Percentiles rank a stretch among this genome's conserved stretches.
These are phyloP conservation scores for Eucalyptus curtisii DNA, from an alignment of 345 rosid genomes.

Conservation along the genomic window DNA sequence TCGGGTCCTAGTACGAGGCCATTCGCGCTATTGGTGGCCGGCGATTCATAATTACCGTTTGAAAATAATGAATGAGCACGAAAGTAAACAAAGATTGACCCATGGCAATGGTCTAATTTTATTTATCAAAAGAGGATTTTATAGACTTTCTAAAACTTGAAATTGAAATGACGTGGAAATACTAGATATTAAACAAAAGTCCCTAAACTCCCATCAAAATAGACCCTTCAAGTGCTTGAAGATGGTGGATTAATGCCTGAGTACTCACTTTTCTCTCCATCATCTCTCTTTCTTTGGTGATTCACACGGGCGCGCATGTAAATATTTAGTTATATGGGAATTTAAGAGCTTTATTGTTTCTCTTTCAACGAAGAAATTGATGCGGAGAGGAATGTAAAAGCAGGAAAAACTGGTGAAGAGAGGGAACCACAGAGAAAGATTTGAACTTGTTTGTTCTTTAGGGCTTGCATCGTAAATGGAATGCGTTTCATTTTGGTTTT, in stretches of 20 bases:
- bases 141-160: too few relatives aligned
- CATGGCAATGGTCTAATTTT: too few relatives aligned
- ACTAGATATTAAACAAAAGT: too few relatives aligned
- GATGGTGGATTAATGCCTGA: background rate
- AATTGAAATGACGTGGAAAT: too few relatives aligned
- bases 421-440: background rate
- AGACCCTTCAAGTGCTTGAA: slow-evolving; percentile 7
- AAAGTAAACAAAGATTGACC: too few relatives aligned
- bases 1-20: too few relatives aligned
- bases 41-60: too few relatives aligned
- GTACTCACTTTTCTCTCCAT: background rate
- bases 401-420: background rate
- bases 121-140: too few relatives aligned
- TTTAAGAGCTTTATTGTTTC: background rate
- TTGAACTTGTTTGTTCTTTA: background rate
- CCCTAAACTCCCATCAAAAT: too few relatives aligned
- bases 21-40: too few relatives aligned
- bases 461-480: background rate
- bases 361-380: background rate
- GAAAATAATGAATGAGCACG: too few relatives aligned
- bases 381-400: background rate
- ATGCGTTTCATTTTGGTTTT: background rate
- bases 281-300: background rate
- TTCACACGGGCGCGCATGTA: background rate
- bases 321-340: background rate